Base-by-base conservation (phyloP, 164 flowering plant species). In the Vitis labrusca region DNA sequence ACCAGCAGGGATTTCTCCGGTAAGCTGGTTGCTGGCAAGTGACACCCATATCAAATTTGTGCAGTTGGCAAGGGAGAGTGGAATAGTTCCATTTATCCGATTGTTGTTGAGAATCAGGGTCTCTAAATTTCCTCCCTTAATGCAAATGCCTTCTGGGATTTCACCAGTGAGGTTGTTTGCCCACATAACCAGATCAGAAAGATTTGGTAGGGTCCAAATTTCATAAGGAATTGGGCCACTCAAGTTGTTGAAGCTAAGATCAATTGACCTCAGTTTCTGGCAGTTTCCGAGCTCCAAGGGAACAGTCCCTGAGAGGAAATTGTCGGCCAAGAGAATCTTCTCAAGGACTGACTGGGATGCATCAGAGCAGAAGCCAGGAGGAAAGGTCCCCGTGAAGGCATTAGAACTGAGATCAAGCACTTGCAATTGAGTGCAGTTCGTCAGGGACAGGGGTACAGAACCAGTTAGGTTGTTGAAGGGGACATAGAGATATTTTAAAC, bases 31-130 rank as follows among this genome's bases (percentile, higher is more conserved):
- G 82, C 78, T 89, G n/a, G 98, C 80, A 50, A 93, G 85, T 0
- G 97, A 86, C 29, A 93, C 82, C 97, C 98, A 91, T 14, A 82
- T 83, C 69, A 91, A 75, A 30, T 85, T 83, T 9, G 86, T 82
- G 76, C 97, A 93, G 29, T 73, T 81, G 65, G 70, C 74, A 69
- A 93, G 81, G 50, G 91, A 82, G 17, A 44, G 58, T 1, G 98
- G 98, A 59, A 93, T 82, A 7, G 52, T 56, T 19, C 98, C 98
- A 0, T 85, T 75, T 50, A 93, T 73, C 29, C 81, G 67, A 73
- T 93, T 93, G 79, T 91, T 88, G 80, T 93, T 90, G 66, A 93
- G 88, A 62, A 93, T 90, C 77, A 93, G 71, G 15, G 86, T 88
- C 80, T 90, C 87, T 5, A 88, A 79, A 66, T 83, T 83, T 19